Conservation (phyloP, 1,284 basidiomycete genomes). For the Lentinula novae-zelandiae region DNA sequence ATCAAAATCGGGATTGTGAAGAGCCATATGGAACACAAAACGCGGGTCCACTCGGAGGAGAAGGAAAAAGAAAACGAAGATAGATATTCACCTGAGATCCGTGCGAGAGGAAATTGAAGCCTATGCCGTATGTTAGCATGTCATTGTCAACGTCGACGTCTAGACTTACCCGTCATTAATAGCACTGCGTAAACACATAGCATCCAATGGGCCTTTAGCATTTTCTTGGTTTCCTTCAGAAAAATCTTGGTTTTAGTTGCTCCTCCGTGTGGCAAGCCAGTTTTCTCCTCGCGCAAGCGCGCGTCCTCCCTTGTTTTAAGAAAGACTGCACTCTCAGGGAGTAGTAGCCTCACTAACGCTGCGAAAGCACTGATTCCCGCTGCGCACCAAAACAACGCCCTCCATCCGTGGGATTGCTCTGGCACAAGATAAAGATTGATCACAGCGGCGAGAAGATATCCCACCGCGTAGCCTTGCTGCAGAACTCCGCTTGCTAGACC, state of each 20-base stretch:
- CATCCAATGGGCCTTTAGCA: constrained; percentile 85
- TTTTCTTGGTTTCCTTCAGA: constrained; percentile 64
- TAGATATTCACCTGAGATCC: constrained; percentile 58
- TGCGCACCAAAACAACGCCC: constrained; percentile 65
- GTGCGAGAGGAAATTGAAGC: constrained; percentile 93
- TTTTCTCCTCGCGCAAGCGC: constrained; percentile 14
- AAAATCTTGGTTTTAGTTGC: constrained; percentile 46
- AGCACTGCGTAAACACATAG: constrained; percentile 82
- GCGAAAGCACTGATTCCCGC: constrained; percentile 74
- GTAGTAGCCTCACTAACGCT: constrained; percentile 62
- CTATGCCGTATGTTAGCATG: constrained; percentile 27
- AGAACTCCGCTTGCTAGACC: constrained; percentile 32
- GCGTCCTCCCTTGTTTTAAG: constrained; percentile 53
- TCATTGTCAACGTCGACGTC: neutral
- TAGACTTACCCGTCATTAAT: constrained; percentile 66
- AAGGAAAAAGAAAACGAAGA: neutral
- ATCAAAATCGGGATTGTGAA: no score
- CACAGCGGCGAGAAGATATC: constrained; percentile 61
- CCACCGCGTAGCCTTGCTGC: constrained; percentile 62
- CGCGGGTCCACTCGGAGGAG: neutral
- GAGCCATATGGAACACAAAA: neutral
- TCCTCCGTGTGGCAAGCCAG: constrained; percentile 38
- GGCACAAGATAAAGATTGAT: constrained; percentile 79
- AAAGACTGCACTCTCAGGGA: constrained; percentile 86
- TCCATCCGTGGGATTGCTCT: constrained; percentile 39